Conservation (phyloP, 148 eudicot species). For the Rhododendron williamsianum region DNA sequence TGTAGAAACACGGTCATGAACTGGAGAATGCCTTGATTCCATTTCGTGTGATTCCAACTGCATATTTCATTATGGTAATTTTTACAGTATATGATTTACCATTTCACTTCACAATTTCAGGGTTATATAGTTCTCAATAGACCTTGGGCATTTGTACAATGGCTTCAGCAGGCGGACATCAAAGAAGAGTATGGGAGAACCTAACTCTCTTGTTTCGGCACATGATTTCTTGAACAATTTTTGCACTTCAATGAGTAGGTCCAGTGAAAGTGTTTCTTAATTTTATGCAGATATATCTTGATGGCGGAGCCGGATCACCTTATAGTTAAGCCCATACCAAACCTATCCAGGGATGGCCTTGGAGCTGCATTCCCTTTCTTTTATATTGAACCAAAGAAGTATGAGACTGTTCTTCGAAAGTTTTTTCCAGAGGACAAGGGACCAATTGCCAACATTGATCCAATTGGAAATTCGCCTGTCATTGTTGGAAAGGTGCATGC, state of each 20-base stretch:
- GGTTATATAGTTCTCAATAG: conserved; percentile 98
- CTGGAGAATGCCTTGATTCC: background rate
- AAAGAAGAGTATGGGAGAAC: conserved; percentile 77
- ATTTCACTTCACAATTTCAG: conserved; percentile 30
- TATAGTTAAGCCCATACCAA: conserved; percentile 93
- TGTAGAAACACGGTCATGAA: background rate
- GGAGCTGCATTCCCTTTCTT: conserved; percentile 99
- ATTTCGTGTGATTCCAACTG: background rate
- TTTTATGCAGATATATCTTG: conserved; percentile 72
- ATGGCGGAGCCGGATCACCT: conserved; percentile 99
- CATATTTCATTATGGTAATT: background rate
- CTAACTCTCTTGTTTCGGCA: conserved; percentile 1
- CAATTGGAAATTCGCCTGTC: conserved; percentile 96
- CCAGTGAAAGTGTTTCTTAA: conserved; percentile 8
- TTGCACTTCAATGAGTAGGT: background rate
- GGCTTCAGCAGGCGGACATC: conserved; percentile 94
- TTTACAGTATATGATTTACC: background rate
- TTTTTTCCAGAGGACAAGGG: conserved; percentile 78
- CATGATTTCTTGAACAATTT: background rate
- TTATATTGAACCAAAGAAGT: conserved; percentile 92
- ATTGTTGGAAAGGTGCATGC: conserved; percentile 73
- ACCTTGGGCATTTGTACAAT: conserved; percentile 99
- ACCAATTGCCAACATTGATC: conserved; percentile 77
- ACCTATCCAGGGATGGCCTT: conserved; percentile 68
- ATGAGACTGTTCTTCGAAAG: conserved; percentile 68